A percentile compares a stretch with the other conserved stretches of the same genome.
Evolutionary conservation across 768 basidiomycete species (phyloP).

Genomic region (Chalciporus piperatus): DNA sequence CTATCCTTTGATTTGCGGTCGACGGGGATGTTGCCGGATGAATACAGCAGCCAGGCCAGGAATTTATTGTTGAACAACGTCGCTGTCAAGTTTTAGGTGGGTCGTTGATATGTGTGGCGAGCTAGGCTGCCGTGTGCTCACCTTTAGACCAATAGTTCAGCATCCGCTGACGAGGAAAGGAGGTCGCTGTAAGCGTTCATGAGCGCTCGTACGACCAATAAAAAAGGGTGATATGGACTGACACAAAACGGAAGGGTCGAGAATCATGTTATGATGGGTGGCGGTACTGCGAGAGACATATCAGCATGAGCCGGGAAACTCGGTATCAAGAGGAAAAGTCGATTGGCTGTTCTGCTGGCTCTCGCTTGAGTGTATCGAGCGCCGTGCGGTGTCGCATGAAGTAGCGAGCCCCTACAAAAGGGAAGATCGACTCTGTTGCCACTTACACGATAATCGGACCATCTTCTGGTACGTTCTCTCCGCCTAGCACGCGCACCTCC

Average conservation of each 20-base stretch:
- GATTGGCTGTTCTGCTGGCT: neutral
- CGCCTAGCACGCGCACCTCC: slow-evolving; percentile 81
- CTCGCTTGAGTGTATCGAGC: neutral
- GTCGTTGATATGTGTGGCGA: slow-evolving; percentile 6
- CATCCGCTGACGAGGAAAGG: slow-evolving; percentile 77
- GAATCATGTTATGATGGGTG: slow-evolving; percentile 95
- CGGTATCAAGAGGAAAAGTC: neutral
- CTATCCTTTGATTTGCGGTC: slow-evolving; percentile 94
- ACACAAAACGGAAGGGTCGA: slow-evolving; percentile 85
- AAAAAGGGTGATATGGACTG: slow-evolving; percentile 31
- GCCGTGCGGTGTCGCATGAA: neutral
- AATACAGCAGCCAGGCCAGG: slow-evolving; percentile 68
- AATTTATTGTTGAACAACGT: slow-evolving; percentile 79
- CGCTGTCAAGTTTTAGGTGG: slow-evolving; percentile 39
- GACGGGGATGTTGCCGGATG: slow-evolving; percentile 97
- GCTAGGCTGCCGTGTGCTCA: slow-evolving; percentile 25
- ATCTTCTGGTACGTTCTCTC: slow-evolving; percentile 80
- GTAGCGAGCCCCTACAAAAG: neutral
- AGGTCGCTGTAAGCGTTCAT: slow-evolving; percentile 52
- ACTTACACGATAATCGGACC: slow-evolving; percentile 94
- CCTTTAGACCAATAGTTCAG: slow-evolving; percentile 97
- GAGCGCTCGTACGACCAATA: slow-evolving; percentile 13
- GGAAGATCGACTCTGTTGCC: neutral
- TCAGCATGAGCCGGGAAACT: slow-evolving; percentile 11
- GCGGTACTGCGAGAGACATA: slow-evolving; percentile 51